Conservation (phyloP, 2,329 filamentous ascomycete genomes). For the Epichloe festucae region DNA sequence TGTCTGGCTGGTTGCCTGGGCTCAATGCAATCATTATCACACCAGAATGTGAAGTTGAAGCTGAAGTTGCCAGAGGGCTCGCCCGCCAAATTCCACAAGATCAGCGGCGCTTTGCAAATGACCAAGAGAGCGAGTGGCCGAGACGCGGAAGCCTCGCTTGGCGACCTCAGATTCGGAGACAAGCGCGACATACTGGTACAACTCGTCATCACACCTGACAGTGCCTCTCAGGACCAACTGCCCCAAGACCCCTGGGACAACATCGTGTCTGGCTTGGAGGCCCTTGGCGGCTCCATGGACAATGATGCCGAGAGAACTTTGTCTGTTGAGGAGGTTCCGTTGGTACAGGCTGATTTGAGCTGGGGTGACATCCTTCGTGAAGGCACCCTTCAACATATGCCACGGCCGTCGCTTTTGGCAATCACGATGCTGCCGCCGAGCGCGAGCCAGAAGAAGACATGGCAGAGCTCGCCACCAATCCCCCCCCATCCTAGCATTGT, state of each 20-base stretch:
- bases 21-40: slow-evolving; percentile 84
- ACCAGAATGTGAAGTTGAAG: slow-evolving; percentile 95
- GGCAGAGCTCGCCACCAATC: slow-evolving; percentile 62
- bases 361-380: slow-evolving; percentile 92
- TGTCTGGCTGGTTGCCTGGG: slow-evolving; percentile 89
- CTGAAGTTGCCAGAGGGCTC: slow-evolving; percentile 89
- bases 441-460: slow-evolving; percentile 50
- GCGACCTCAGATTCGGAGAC: slow-evolving; percentile 88
- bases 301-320: slow-evolving; percentile 70
- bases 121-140: slow-evolving; percentile 91
- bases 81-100: slow-evolving; percentile 96
- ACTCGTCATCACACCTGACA: slow-evolving; percentile 82
- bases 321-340: slow-evolving; percentile 85
- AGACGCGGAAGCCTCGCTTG: slow-evolving; percentile 83
- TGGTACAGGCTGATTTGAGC: slow-evolving; percentile 86
- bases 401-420: slow-evolving; percentile 78
- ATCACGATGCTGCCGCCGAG: slow-evolving; percentile 83
- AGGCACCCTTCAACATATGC: slow-evolving; percentile 71
- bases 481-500: slow-evolving; percentile 92
- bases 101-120: slow-evolving; percentile 88
- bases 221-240: slow-evolving; percentile 64
- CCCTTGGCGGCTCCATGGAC: slow-evolving; percentile 76
- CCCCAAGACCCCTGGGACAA: slow-evolving; percentile 96
- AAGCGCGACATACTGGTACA: slow-evolving; percentile 91
- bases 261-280: slow-evolving; percentile 89